These are phyloP conservation scores for Phytophthora sp. DNA, from an alignment of 352 stramenopile genomes.

Conservation along the genomic window DNA sequence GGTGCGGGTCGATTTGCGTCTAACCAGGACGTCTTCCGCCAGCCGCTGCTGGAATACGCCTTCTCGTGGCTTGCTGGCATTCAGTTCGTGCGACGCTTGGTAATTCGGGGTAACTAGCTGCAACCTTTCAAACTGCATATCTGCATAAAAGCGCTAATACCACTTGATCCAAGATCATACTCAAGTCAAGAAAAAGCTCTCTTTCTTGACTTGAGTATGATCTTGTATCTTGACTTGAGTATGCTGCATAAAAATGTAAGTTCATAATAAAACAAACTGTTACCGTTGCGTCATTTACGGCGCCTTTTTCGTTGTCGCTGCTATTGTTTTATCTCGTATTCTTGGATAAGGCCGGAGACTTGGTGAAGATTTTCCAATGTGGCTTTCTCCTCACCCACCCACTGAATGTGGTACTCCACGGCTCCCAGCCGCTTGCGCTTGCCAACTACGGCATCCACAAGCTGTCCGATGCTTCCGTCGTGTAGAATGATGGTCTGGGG, in stretches of 20 bases:
- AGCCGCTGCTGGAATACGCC: neutral
- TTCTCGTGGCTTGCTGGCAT: neutral
- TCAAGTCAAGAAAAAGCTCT: too few species aligned
- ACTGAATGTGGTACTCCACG: neutral
- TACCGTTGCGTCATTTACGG: neutral
- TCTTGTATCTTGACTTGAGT: neutral
- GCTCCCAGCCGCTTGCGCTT: neutral
- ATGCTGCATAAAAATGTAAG: too few species aligned
- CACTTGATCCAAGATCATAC: too few species aligned
- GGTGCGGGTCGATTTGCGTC: neutral
- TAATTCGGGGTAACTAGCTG: conserved; percentile 7
- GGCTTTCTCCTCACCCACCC: conserved; percentile 7
- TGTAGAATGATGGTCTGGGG: neutral
- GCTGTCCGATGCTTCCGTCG: neutral
- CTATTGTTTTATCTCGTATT: neutral
- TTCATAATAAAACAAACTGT: too few species aligned
- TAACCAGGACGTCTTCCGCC: neutral
- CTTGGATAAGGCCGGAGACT: conserved; percentile 1
- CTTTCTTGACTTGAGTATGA: conserved; percentile 2
- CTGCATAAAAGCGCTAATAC: too few species aligned
- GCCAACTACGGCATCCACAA: neutral
- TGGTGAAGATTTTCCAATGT: conserved; percentile 5
- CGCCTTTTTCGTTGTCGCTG: neutral
- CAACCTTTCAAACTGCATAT: too few species aligned
- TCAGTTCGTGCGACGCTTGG: neutral